Evolutionary conservation across 768 basidiomycete species (phyloP).

Genomic region (Lactarius quietus): DNA sequence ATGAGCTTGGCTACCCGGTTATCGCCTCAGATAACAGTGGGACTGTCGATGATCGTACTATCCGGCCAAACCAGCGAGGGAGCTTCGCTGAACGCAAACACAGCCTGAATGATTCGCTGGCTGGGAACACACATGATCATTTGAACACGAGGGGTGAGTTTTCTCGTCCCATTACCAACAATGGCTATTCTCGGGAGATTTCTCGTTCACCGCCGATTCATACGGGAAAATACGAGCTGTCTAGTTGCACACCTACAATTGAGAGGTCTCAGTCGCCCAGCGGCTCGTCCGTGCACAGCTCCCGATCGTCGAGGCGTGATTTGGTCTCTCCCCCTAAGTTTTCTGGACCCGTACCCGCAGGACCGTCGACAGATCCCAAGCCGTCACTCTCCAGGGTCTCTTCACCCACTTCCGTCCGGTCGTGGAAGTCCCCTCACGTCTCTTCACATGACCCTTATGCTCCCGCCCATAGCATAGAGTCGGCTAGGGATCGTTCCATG

Average conservation of each 20-base stretch:
- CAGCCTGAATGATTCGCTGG: not conserved
- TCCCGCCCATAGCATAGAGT: constrained; percentile 10
- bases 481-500: constrained; percentile 34
- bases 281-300: constrained; percentile 19
- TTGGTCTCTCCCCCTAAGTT: constrained; percentile 15
- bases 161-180: not conserved
- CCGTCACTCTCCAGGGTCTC: constrained; percentile 23
- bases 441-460: constrained; percentile 28
- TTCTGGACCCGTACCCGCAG: constrained; percentile 25
- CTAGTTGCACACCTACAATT: constrained; percentile 1
- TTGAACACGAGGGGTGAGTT: not conserved
- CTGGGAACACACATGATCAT: not conserved
- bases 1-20: not conserved
- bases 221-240: not conserved
- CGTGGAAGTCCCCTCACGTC: constrained; percentile 19
- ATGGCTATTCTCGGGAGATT: not conserved
- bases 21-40: not conserved
- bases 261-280: constrained; percentile 19
- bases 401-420: constrained; percentile 25
- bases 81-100: not conserved
- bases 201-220: constrained; percentile 9
- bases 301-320: constrained; percentile 13
- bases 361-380: constrained; percentile 24
- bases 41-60: not conserved
- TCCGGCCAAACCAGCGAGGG: not conserved